Evolutionary conservation across 208 protist species (phyloP).

Genomic region (Eutreptiella sp.): DNA sequence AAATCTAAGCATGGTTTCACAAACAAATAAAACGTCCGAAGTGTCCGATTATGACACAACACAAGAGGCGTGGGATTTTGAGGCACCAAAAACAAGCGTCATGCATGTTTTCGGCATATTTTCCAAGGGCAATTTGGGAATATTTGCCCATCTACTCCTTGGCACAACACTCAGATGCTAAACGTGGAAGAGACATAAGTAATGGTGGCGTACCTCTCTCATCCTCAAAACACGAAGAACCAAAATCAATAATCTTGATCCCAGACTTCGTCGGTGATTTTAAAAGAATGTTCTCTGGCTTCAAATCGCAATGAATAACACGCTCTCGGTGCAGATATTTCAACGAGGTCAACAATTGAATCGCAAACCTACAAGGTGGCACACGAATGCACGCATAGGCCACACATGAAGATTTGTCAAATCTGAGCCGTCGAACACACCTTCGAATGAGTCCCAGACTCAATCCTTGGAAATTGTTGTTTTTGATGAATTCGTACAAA

Average conservation of each 20-base stretch:
- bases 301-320: constrained; percentile 83
- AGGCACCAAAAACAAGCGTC: too few relatives aligned
- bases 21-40: too few relatives aligned
- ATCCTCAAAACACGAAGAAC: constrained; percentile 68
- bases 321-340: constrained; percentile 44
- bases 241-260: constrained; percentile 92
- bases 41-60: too few relatives aligned
- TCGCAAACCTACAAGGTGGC: constrained; percentile 57
- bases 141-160: constrained; percentile 89
- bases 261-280: constrained; percentile 38
- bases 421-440: constrained; percentile 59
- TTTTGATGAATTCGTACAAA: constrained; percentile 81
- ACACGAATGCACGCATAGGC: too few relatives aligned
- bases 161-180: constrained; percentile 42
- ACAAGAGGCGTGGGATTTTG: too few relatives aligned
- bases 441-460: constrained; percentile 33
- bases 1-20: too few relatives aligned
- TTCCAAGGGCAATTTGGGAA: too few relatives aligned
- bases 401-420: constrained; percentile 55
- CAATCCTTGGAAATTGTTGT: constrained; percentile 37
- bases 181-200: constrained; percentile 40
- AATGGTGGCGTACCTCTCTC: too few relatives aligned
- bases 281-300: constrained; percentile 63
- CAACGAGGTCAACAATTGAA: constrained; percentile 45
- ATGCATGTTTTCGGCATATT: too few relatives aligned